Evolutionary conservation across 2,329 filamentous ascomycete species (phyloP).

Genomic region (Hymenoscyphus scutula): DNA sequence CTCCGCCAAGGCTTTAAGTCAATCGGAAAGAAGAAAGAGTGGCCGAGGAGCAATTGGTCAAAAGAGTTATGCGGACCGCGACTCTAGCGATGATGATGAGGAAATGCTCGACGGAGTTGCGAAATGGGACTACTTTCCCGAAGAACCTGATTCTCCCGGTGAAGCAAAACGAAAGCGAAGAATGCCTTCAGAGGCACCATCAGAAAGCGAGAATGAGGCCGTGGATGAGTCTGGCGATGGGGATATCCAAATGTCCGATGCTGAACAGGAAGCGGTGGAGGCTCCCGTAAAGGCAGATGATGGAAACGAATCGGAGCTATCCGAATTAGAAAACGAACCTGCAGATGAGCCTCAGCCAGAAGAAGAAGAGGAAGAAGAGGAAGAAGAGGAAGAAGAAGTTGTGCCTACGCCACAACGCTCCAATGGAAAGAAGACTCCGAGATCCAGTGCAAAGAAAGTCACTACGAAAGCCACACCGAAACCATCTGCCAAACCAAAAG

Average conservation of each 20-base stretch:
- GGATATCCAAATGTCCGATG: slow-evolving; percentile 10
- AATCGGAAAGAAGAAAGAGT: slow-evolving; percentile 37
- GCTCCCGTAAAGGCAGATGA: slow-evolving; percentile 13
- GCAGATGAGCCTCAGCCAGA: slow-evolving; percentile 24
- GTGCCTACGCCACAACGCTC: slow-evolving; percentile 20
- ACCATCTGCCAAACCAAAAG: not conserved
- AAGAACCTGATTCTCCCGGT: slow-evolving; percentile 33
- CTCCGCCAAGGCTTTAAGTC: slow-evolving; percentile 21
- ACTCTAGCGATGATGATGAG: slow-evolving; percentile 42
- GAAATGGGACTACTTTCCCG: slow-evolving; percentile 34
- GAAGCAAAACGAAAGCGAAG: slow-evolving; percentile 1
- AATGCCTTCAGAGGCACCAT: not conserved
- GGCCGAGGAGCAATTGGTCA: slow-evolving; percentile 39
- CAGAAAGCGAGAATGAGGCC: not conserved
- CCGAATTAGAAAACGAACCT: slow-evolving; percentile 16
- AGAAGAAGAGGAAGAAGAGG: slow-evolving; percentile 36
- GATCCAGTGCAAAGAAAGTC: no score
- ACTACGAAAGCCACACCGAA: slow-evolving; percentile 9
- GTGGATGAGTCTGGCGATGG: slow-evolving; percentile 20
- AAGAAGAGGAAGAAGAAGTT: slow-evolving; percentile 32
- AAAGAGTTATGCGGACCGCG: slow-evolving; percentile 39
- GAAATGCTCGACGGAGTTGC: slow-evolving; percentile 39
- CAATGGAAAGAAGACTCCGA: slow-evolving; percentile 15
- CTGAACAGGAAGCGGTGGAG: slow-evolving; percentile 7
- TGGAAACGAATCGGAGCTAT: slow-evolving; percentile 8